Evolutionary conservation across 164 flowering plant genomes (phyloP).

Genomic region (Berberis vulgaris): DNA sequence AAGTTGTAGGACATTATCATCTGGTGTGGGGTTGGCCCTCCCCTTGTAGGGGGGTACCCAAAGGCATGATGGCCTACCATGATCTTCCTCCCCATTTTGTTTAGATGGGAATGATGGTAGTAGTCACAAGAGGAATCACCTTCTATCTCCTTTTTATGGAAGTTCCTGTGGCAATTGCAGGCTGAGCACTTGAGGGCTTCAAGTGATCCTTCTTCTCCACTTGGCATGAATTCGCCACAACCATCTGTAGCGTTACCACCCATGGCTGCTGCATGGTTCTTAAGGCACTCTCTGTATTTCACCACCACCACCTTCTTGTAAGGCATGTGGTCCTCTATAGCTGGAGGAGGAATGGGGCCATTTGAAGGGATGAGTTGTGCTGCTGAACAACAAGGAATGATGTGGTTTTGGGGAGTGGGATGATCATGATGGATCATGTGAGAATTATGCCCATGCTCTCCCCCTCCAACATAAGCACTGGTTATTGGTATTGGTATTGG

Average conservation of each 20-base stretch:
- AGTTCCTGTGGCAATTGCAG: slow-evolving; percentile 89
- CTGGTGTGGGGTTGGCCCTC: slow-evolving; percentile 26
- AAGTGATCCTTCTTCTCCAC: slow-evolving; percentile 59
- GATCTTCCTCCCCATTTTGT: slow-evolving; percentile 36
- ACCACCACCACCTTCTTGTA: slow-evolving; percentile 15
- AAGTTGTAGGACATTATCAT: slow-evolving; percentile 50
- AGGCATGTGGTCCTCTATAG: slow-evolving; percentile 1
- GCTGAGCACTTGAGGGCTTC: slow-evolving; percentile 82
- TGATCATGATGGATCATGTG: slow-evolving; percentile 43
- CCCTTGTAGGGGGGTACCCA: slow-evolving; percentile 35
- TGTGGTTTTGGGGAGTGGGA: slow-evolving; percentile 27
- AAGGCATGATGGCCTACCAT: slow-evolving; percentile 20
- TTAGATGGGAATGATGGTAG: slow-evolving; percentile 24
- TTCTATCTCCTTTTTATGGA: slow-evolving; percentile 72
- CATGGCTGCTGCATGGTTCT: slow-evolving; percentile 88
- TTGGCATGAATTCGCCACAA: slow-evolving; percentile 91
- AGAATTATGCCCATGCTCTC: slow-evolving; percentile 25
- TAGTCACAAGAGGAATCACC: slow-evolving; percentile 32
- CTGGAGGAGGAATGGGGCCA: slow-evolving; percentile 12
- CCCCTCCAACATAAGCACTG: slow-evolving; percentile 35
- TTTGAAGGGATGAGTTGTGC: slow-evolving; percentile 15
- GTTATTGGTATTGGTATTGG: slow-evolving; percentile 60
- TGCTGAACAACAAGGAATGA: slow-evolving; percentile 18
- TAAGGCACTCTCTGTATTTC: slow-evolving; percentile 70
- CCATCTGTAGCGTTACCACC: slow-evolving; percentile 91